Conservation (phyloP, 306 rosid genomes). For the Morella rubra region DNA sequence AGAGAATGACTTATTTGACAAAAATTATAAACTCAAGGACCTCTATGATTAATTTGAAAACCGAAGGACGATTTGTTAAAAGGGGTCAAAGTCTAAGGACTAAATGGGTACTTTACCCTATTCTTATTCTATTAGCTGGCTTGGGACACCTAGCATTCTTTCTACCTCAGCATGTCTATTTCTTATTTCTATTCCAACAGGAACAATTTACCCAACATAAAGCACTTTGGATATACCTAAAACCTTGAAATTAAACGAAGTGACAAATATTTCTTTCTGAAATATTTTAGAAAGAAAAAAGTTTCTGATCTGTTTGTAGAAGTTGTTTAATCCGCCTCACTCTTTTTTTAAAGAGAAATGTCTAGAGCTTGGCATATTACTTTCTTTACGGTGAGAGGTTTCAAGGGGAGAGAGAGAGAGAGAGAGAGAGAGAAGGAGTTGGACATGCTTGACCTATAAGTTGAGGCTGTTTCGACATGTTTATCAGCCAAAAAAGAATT, state of each 20-base stretch:
- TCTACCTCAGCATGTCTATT: too few relatives aligned
- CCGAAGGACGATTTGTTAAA: too few relatives aligned
- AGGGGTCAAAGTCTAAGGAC: too few relatives aligned
- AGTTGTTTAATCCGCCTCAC: not conserved
- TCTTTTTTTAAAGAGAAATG: not conserved
- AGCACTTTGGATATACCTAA: conserved; percentile 1
- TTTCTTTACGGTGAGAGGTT: not conserved
- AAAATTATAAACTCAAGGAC: too few relatives aligned
- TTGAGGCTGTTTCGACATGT: not conserved
- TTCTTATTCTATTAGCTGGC: too few relatives aligned
- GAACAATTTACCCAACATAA: not conserved
- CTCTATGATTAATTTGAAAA: too few relatives aligned
- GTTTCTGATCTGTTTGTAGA: not conserved
- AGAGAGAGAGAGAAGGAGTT: not conserved
- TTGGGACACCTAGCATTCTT: too few relatives aligned
- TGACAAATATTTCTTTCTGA: not conserved
- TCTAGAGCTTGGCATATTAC: not conserved
- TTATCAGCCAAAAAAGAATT: not conserved
- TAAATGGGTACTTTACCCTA: too few relatives aligned
- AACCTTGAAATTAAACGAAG: not conserved
- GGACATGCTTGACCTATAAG: not conserved
- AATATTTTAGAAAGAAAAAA: not conserved
- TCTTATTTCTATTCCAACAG: too few relatives aligned
- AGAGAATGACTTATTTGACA: too few relatives aligned
- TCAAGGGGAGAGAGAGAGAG: not conserved